Evolutionary conservation across 106 monocot species (phyloP).

Genomic region (Dactylorhiza incarnata): DNA sequence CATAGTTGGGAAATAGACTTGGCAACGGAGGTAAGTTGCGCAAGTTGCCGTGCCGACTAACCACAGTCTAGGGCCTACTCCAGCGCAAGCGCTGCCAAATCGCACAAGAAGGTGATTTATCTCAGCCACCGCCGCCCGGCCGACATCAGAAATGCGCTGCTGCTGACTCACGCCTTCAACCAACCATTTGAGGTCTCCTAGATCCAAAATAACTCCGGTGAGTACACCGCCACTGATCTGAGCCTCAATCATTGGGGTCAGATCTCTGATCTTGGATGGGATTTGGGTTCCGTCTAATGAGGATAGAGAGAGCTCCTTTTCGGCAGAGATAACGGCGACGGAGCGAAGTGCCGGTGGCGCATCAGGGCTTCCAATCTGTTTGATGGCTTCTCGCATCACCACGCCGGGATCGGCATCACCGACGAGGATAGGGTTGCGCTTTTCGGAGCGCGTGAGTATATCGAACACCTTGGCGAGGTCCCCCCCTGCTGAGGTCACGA

Average conservation of each 20-base stretch:
- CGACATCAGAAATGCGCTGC: slow-evolving; percentile 23
- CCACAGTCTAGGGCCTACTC: slow-evolving; percentile 28
- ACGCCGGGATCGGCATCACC: slow-evolving; percentile 43
- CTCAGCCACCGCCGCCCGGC: slow-evolving; percentile 49
- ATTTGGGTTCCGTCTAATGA: slow-evolving; percentile 7
- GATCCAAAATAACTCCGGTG: slow-evolving; percentile 48
- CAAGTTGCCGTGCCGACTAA: slow-evolving; percentile 66
- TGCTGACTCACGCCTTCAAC: slow-evolving; percentile 39
- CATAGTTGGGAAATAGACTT: slow-evolving; percentile 72
- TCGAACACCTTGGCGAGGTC: slow-evolving; percentile 32
- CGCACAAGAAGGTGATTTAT: slow-evolving; percentile 28
- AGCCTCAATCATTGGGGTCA: slow-evolving; percentile 25
- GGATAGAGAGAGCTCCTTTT: slow-evolving; percentile 22
- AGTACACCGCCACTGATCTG: slow-evolving; percentile 26
- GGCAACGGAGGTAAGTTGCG: slow-evolving; percentile 86
- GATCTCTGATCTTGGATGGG: slow-evolving; percentile 29
- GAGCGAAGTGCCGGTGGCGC: slow-evolving; percentile 7
- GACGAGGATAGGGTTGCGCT: slow-evolving; percentile 71
- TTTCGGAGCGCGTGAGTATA: slow-evolving; percentile 32
- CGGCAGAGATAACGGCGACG: slow-evolving; percentile 25
- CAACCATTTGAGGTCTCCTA: slow-evolving; percentile 85
- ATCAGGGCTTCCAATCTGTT: slow-evolving; percentile 27
- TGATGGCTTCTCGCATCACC: slow-evolving; percentile 35
- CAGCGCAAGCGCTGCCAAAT: slow-evolving; percentile 16
- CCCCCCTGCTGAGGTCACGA: slow-evolving; percentile 17